phyloP scores from a whole-genome alignment of 805 yeast species.

The Kodamaea hsintzibuensis region DNA sequence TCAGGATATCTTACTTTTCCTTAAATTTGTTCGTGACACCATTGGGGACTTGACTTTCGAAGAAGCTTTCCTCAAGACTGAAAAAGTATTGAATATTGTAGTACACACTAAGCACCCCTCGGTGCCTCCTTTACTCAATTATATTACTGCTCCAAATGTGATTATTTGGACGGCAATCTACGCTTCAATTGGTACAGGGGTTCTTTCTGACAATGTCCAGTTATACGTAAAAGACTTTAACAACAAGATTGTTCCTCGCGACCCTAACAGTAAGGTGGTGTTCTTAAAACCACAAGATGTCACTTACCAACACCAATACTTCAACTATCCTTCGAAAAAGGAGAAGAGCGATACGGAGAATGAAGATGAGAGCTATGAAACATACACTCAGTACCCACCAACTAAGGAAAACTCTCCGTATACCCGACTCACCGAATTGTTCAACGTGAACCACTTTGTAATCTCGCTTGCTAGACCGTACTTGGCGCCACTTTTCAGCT shows the following conservation, averaged over 20 bases:
- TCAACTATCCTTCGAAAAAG: slow-evolving; percentile 21
- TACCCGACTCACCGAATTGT: slow-evolving; percentile 83
- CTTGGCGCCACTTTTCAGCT: slow-evolving; percentile 82
- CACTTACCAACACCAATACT: slow-evolving; percentile 47
- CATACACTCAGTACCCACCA: slow-evolving; percentile 20
- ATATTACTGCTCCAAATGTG: slow-evolving; percentile 91
- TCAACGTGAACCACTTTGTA: slow-evolving; percentile 91
- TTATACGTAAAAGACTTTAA: slow-evolving; percentile 62
- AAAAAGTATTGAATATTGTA: slow-evolving; percentile 77
- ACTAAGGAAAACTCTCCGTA: slow-evolving; percentile 58
- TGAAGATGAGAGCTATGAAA: slow-evolving; percentile 10
- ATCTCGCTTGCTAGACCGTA: slow-evolving; percentile 93
- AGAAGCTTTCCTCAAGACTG: slow-evolving; percentile 82
- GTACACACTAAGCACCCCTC: slow-evolving; percentile 77
- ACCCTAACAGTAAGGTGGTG: slow-evolving; percentile 42
- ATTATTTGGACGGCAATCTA: slow-evolving; percentile 82
- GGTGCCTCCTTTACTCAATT: slow-evolving; percentile 75
- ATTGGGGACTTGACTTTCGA: slow-evolving; percentile 89
- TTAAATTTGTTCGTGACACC: slow-evolving; percentile 71
- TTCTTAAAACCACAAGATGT: slow-evolving; percentile 48
- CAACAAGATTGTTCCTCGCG: slow-evolving; percentile 55
- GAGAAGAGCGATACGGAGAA: slow-evolving; percentile 7
- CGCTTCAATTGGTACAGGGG: slow-evolving; percentile 80
- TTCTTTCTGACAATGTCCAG: slow-evolving; percentile 54
- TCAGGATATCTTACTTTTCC: slow-evolving; percentile 77